phyloP scores from a whole-genome alignment of 805 yeast species.

The Yamadazyma nakazawae region DNA sequence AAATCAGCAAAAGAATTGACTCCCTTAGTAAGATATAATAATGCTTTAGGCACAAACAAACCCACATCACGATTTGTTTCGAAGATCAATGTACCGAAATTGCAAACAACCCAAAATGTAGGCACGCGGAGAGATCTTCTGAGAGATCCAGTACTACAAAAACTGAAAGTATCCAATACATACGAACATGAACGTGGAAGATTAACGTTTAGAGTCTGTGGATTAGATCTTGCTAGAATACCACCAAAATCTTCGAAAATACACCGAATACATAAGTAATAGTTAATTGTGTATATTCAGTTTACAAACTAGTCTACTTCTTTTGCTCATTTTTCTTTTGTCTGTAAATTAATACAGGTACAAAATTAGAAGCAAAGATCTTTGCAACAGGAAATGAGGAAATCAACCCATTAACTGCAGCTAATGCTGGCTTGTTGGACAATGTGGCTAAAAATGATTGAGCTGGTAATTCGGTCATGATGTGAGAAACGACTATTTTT shows the following conservation, averaged over 20 bases:
- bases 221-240: neutral
- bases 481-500: neutral
- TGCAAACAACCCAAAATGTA: no score
- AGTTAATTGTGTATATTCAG: neutral
- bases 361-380: slow-evolving; percentile 57
- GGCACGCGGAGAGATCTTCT: no score
- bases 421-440: slow-evolving; percentile 52
- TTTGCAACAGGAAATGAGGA: slow-evolving; percentile 55
- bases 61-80: no score
- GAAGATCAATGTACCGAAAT: no score
- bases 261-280: neutral
- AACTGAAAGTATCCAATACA: neutral
- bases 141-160: neutral
- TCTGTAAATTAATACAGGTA: slow-evolving; percentile 53
- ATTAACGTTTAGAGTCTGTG: neutral
- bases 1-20: no score
- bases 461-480: slow-evolving; percentile 26
- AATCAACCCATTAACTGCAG: slow-evolving; percentile 55
- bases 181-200: neutral
- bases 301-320: neutral
- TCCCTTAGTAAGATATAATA: no score
- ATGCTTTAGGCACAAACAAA: no score
- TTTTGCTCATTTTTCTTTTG: neutral
- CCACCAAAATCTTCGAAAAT: neutral
- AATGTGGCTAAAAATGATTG: slow-evolving; percentile 52